These are phyloP conservation scores for Hortiboletus flavorubellus DNA, from an alignment of 768 basidiomycete species.

Conservation along the genomic window DNA sequence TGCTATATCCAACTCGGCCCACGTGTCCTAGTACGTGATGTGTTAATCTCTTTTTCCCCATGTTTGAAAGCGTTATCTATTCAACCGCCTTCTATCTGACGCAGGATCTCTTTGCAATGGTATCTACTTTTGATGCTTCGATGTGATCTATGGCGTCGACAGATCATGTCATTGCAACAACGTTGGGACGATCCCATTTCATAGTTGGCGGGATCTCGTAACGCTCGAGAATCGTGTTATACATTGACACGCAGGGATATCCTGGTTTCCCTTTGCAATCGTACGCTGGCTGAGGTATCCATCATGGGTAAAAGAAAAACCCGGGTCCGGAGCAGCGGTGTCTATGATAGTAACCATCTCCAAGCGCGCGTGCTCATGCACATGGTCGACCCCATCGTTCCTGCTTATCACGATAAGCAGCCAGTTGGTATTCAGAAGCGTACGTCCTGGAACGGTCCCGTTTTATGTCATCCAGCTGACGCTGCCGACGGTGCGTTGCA, in stretches of 20 bases:
- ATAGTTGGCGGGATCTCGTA: not conserved
- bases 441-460: too few species aligned
- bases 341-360: not conserved
- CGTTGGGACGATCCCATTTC: not conserved
- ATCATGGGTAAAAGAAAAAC: not conserved
- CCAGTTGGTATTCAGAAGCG: too few species aligned
- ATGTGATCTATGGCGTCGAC: slow-evolving; percentile 2
- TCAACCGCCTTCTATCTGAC: not conserved
- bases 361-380: not conserved
- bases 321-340: too few species aligned
- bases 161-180: slow-evolving; percentile 3
- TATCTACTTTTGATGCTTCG: not conserved
- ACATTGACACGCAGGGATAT: not conserved
- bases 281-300: too few species aligned
- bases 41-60: not conserved
- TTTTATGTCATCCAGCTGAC: too few species aligned
- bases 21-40: slow-evolving; percentile 6
- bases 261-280: not conserved
- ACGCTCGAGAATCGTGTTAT: not conserved
- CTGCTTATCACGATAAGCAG: not conserved
- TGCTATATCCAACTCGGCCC: not conserved
- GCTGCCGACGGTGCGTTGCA: too few species aligned
- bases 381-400: not conserved
- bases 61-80: not conserved
- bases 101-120: slow-evolving; percentile 1